A percentile compares a stretch with the other conserved stretches of the same genome.
Evolutionary conservation across 2,329 filamentous ascomycete genomes (phyloP).

Genomic region (Cladosporium sp.): DNA sequence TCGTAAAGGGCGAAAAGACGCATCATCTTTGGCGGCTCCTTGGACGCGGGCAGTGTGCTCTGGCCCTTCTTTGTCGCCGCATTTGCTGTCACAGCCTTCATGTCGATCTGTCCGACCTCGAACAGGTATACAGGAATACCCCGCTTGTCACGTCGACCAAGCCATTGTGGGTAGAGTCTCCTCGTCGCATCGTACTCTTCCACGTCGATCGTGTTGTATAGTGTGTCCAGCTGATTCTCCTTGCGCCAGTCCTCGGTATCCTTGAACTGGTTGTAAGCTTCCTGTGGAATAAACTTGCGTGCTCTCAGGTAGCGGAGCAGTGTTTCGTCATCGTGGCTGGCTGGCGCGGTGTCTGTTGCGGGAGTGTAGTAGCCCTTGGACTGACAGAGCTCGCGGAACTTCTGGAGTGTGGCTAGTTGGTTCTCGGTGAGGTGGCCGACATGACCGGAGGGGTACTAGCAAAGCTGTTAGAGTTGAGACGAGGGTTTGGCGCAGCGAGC

Average conservation of each 20-base stretch:
- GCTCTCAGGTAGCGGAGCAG: slow-evolving; percentile 82
- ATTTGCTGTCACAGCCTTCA: slow-evolving; percentile 75
- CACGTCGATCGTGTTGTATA: slow-evolving; percentile 84
- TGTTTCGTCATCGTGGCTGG: slow-evolving; percentile 69
- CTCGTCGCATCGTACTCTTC: slow-evolving; percentile 78
- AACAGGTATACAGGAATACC: slow-evolving; percentile 92
- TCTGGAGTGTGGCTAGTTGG: slow-evolving; percentile 62
- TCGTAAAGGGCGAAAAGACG: slow-evolving; percentile 92
- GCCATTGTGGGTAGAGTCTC: slow-evolving; percentile 89
- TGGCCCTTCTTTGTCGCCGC: slow-evolving; percentile 61
- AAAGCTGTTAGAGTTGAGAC: neutral
- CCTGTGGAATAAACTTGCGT: slow-evolving; percentile 71
- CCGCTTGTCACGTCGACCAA: slow-evolving; percentile 80
- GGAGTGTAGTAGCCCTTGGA: slow-evolving; percentile 62
- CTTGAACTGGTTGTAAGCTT: slow-evolving; percentile 78
- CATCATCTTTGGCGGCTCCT: slow-evolving; percentile 69
- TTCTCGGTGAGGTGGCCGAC: slow-evolving; percentile 68
- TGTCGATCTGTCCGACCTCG: slow-evolving; percentile 77
- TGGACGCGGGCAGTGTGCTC: slow-evolving; percentile 49
- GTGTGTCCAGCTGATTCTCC: slow-evolving; percentile 69
- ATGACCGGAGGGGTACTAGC: slow-evolving; percentile 69
- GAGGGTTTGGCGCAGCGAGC: neutral
- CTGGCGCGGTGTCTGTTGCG: slow-evolving; percentile 33
- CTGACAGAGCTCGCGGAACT: slow-evolving; percentile 66
- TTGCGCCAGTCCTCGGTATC: slow-evolving; percentile 85